Conservation (phyloP, 345 rosid genomes). For the Brassica nigra region DNA sequence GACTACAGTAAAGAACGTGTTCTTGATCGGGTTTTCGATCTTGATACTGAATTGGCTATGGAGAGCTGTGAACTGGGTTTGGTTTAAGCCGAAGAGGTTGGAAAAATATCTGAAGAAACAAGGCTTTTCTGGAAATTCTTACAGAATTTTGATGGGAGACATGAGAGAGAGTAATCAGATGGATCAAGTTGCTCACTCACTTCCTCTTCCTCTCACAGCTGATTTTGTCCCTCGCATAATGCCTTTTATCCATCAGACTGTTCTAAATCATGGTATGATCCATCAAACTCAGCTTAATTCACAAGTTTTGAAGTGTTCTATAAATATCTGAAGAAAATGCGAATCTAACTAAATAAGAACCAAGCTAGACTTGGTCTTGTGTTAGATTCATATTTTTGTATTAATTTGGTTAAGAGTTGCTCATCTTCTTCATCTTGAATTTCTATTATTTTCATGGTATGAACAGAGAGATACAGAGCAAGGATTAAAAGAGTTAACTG, state of each 20-base stretch:
- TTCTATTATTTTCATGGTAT: background rate
- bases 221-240: conserved; percentile 43
- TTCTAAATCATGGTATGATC: conserved; percentile 42
- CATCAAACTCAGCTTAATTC: background rate
- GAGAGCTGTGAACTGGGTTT: conserved; percentile 50
- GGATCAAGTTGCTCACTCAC: conserved; percentile 42
- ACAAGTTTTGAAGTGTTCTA: background rate
- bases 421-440: conserved; percentile 16
- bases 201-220: conserved; percentile 38
- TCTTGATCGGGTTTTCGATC: conserved; percentile 32
- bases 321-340: background rate
- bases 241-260: conserved; percentile 48
- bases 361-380: background rate
- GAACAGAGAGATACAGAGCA: conserved; percentile 10
- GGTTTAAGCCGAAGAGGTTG: conserved; percentile 50
- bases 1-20: background rate
- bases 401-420: conserved; percentile 11
- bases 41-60: conserved; percentile 42
- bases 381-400: background rate
- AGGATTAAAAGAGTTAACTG: background rate
- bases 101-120: conserved; percentile 48
- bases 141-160: conserved; percentile 48
- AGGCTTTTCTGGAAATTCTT: conserved; percentile 54
- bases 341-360: background rate
- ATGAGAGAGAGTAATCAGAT: conserved; percentile 36